Conservation (phyloP, 2,329 filamentous ascomycete genomes). For the Cladosporium sp. region DNA sequence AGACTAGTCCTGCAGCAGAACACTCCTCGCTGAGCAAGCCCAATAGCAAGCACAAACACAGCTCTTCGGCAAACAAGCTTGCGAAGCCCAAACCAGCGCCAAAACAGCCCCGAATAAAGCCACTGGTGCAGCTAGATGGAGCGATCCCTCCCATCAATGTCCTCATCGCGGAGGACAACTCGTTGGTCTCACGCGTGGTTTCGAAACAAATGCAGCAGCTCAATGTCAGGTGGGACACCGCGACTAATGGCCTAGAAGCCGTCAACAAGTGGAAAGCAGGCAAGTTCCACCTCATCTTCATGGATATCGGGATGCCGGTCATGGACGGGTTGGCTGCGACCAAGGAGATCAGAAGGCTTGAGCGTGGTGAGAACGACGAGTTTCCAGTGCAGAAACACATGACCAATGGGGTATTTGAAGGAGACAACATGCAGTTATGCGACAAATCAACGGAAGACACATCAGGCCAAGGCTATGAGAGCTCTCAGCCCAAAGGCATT, state of each 20-base stretch:
- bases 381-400: too few species aligned
- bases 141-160: constrained; percentile 22
- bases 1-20: constrained; percentile 34
- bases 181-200: constrained; percentile 25
- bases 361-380: constrained; percentile 38
- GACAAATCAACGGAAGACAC: too few species aligned
- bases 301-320: constrained; percentile 39
- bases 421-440: too few species aligned
- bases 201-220: constrained; percentile 21
- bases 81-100: constrained; percentile 36
- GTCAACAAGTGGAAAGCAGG: constrained; percentile 17
- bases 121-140: constrained; percentile 37
- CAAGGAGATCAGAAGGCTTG: constrained; percentile 25
- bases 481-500: constrained; percentile 28
- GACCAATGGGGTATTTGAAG: too few species aligned
- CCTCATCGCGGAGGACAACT: constrained; percentile 32
- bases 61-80: constrained; percentile 18
- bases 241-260: constrained; percentile 19
- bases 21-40: background rate
- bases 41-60: background rate
- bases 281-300: constrained; percentile 45
- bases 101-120: constrained; percentile 13
- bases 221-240: constrained; percentile 13
- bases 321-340: constrained; percentile 32
- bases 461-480: constrained; percentile 61